These are phyloP conservation scores for Mallotus japonicus DNA, from an alignment of 441 rosid genomes.

Conservation along the genomic window DNA sequence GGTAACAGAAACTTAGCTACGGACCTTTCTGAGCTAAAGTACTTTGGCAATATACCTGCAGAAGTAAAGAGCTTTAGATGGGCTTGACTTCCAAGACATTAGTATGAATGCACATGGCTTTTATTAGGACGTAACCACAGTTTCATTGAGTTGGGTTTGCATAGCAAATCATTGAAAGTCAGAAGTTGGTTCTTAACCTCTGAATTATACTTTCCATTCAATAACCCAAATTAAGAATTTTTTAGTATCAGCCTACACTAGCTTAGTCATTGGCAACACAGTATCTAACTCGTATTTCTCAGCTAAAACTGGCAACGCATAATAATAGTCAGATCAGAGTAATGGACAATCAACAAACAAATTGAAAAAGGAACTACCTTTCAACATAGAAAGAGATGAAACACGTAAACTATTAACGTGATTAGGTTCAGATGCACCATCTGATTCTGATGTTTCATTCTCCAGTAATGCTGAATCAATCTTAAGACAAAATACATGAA, in stretches of 20 bases:
- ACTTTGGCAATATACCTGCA: slow-evolving; percentile 52
- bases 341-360: too few relatives aligned
- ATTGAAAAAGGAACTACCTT: slow-evolving; percentile 39
- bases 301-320: too few relatives aligned
- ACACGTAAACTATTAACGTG: slow-evolving; percentile 36
- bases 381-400: slow-evolving; percentile 62
- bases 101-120: not conserved
- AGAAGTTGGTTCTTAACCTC: too few relatives aligned
- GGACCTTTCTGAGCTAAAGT: slow-evolving; percentile 65
- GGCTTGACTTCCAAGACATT: not conserved
- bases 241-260: too few relatives aligned
- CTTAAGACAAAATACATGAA: slow-evolving; percentile 70
- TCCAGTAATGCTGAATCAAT: slow-evolving; percentile 40
- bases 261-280: too few relatives aligned
- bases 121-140: too few relatives aligned
- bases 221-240: too few relatives aligned
- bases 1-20: slow-evolving; percentile 52
- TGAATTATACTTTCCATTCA: too few relatives aligned
- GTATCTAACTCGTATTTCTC: too few relatives aligned
- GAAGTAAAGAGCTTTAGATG: not conserved
- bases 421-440: slow-evolving; percentile 32
- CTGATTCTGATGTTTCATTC: slow-evolving; percentile 37
- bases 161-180: not conserved
- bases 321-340: too few relatives aligned
- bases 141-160: not conserved